These are phyloP conservation scores for Paracoccidioides brasiliensis DNA, from an alignment of 2,329 filamentous ascomycete genomes.

Conservation along the genomic window DNA sequence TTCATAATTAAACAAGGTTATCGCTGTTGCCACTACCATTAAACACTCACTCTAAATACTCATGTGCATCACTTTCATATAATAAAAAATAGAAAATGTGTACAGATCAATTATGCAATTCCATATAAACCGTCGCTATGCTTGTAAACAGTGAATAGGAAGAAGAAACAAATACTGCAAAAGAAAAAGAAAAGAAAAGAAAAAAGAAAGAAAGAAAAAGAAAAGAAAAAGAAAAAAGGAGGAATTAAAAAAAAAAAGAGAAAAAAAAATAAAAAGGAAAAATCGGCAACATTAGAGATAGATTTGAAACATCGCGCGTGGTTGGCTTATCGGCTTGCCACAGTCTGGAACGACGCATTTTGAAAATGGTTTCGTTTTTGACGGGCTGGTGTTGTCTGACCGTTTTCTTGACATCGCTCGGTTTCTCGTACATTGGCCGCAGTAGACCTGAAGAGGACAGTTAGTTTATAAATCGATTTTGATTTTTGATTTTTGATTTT, in stretches of 20 bases:
- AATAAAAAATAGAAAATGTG: not conserved
- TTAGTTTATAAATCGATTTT: constrained; percentile 1
- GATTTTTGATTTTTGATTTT: not conserved
- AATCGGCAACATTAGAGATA: constrained; percentile 27
- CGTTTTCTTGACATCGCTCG: constrained; percentile 26
- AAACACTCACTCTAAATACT: not conserved
- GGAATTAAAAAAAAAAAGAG: constrained; percentile 2
- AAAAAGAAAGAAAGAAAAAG: constrained; percentile 4
- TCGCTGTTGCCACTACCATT: not conserved
- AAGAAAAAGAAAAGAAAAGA: not conserved
- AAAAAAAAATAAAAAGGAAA: constrained; percentile 6
- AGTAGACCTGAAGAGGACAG: constrained; percentile 30
- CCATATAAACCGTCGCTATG: not conserved
- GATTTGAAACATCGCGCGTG: constrained; percentile 34
- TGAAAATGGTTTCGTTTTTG: constrained; percentile 27
- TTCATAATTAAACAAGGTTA: not conserved
- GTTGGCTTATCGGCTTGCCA: constrained; percentile 26
- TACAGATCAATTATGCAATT: not conserved
- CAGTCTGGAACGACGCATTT: constrained; percentile 34
- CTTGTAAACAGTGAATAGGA: not conserved
- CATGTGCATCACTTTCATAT: not conserved
- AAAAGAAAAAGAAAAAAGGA: constrained; percentile 3
- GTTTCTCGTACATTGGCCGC: constrained; percentile 34
- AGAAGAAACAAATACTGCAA: not conserved
- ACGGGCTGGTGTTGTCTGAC: constrained; percentile 8